Evolutionary conservation across 1,284 basidiomycete species (phyloP).

Genomic region (Sanghuangporus baumii): DNA sequence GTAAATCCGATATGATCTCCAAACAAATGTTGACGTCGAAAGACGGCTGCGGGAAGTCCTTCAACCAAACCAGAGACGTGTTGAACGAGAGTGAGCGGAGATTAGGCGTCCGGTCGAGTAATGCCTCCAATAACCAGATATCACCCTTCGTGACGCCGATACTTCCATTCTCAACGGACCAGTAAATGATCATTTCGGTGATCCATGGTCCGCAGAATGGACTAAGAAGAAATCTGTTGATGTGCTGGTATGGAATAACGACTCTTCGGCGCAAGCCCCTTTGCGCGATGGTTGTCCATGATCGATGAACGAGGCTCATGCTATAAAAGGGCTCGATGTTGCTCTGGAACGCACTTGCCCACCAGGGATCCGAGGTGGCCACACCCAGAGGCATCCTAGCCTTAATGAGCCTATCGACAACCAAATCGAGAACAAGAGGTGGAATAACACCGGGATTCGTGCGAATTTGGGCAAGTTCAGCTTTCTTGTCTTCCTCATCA

Average conservation of each 20-base stretch:
- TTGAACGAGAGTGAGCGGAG: background rate
- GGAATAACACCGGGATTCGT: background rate
- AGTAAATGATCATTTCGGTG: constrained; percentile 5
- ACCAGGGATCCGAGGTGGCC: background rate
- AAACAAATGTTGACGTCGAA: background rate
- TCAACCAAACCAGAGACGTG: background rate
- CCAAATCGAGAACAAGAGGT: background rate
- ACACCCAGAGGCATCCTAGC: background rate
- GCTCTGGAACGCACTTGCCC: background rate
- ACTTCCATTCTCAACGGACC: background rate
- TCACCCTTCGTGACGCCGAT: background rate
- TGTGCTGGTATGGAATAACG: background rate
- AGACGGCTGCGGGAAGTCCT: background rate
- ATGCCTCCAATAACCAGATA: background rate
- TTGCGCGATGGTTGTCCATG: background rate
- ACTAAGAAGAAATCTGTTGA: background rate
- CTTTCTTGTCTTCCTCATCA: background rate
- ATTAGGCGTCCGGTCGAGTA: background rate
- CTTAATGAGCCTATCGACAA: background rate
- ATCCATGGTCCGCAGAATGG: constrained; percentile 1
- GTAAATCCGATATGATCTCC: background rate
- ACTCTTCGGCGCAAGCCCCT: background rate
- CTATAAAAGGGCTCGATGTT: background rate
- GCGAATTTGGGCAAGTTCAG: background rate
- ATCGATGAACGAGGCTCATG: constrained; percentile 3